Base-by-base conservation (phyloP, 2,329 filamentous ascomycete species). In the Penicillium sp. region DNA sequence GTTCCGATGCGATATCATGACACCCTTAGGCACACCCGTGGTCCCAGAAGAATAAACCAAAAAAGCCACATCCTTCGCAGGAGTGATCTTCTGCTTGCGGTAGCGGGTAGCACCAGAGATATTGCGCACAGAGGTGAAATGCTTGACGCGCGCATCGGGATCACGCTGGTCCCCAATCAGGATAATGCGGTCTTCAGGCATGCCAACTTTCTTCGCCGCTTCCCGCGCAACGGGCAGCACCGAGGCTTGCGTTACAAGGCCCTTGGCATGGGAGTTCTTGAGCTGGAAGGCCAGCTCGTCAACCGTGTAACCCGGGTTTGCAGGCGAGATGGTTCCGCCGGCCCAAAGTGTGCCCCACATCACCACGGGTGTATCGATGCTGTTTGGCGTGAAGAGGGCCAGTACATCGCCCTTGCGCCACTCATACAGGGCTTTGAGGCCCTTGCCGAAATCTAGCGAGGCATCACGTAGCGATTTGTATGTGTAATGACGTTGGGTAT, bases 31-130 rank as follows among this genome's bases (percentile, higher is more conserved):
- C 48, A 91, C 77, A 2, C 93, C 93, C 0, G 93, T 97, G 0
- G 93, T 97, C 8, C 93, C 93, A 8, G 88, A 92, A 47, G 87
- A 91, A 72, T 96, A 97, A 0, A 95, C 90, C 54, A 97, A 74
- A 66, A 94, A 96, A 0, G 90, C 88, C 27, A 94, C 71, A 68
- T 96, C 91, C 54, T 85, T 86, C 47, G 81, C 80, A 0, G 90
- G 84, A 46, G 88, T 79, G 49, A 91, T 74, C 63, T 82, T 85
- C 5, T 85, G 78, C 52, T 82, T 82, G 18, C 84, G 79, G 65
- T 82, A 85, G 60, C 83, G 79, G 3, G 80, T 77, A 0, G 82
- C 78, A 4, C 84, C 80, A 2, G 83, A 82, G 21, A 84, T 82
- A 61, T 89, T 86, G 52, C 85, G 79, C 18, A 93, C 81, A 61